A percentile compares a stretch with the other conserved stretches of the same genome.
phyloP scores from a whole-genome alignment of 2,329 filamentous ascomycete genomes.

The Xylariales sp. region DNA sequence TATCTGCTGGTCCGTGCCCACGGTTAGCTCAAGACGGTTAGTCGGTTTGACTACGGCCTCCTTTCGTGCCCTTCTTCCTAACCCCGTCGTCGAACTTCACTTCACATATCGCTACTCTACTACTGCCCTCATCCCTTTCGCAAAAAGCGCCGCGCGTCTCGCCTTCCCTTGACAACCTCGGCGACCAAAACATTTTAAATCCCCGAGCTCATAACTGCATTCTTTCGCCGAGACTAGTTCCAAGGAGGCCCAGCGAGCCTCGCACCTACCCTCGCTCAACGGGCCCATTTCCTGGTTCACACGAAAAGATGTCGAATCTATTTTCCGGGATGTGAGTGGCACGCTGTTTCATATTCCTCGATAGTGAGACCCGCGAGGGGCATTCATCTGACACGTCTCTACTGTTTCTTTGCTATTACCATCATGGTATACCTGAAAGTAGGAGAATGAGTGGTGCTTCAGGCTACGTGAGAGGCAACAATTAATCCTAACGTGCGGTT shows the following conservation, averaged over 20 bases:
- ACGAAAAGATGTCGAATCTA: slow-evolving; percentile 51
- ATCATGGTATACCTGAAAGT: background rate
- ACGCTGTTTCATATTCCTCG: slow-evolving; percentile 11
- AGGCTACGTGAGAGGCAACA: too few relatives aligned
- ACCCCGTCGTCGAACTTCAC: background rate
- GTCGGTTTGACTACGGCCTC: background rate
- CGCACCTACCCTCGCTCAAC: too few relatives aligned
- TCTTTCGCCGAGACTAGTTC: too few relatives aligned
- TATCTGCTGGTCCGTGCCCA: background rate
- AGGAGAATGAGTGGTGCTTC: too few relatives aligned
- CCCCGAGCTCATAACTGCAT: too few relatives aligned
- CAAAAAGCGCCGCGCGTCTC: slow-evolving; percentile 4
- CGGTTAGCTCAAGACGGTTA: background rate
- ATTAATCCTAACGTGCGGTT: too few relatives aligned
- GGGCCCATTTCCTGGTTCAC: too few relatives aligned
- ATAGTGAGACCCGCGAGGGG: background rate
- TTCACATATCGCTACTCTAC: background rate
- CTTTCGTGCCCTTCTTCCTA: background rate
- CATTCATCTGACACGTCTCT: background rate
- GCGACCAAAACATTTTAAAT: too few relatives aligned
- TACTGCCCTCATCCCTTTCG: background rate
- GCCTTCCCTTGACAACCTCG: too few relatives aligned
- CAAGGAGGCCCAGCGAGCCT: too few relatives aligned
- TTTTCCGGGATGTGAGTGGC: slow-evolving; percentile 58
- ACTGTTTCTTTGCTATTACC: background rate